Conservation (phyloP, 106 monocot species). For the Dioscorea zingiberensis region DNA sequence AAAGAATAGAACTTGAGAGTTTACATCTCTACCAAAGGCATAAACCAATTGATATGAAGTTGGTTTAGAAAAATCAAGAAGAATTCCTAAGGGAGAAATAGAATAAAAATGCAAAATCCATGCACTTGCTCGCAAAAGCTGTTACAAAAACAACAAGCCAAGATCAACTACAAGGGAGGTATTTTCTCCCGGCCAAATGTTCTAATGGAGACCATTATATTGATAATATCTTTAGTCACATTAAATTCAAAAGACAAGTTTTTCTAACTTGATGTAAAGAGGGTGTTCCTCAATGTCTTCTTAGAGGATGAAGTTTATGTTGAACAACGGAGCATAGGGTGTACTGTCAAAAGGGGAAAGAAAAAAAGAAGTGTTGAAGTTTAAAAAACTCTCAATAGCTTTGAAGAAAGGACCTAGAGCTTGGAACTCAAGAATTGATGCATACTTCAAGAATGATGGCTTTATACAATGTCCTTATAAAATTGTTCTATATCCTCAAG, state of each 20-base stretch:
- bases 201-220: neutral
- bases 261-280: neutral
- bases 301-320: neutral
- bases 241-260: neutral
- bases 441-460: neutral
- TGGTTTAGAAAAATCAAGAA: too few species aligned
- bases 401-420: neutral
- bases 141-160: too few species aligned
- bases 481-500: neutral
- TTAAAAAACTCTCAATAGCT: neutral
- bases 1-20: too few species aligned
- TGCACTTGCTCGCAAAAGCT: too few species aligned
- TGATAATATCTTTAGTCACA: neutral
- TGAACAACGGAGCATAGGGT: neutral
- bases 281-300: neutral
- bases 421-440: neutral
- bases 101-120: too few species aligned
- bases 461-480: conserved; percentile 12
- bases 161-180: too few species aligned
- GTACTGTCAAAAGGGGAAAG: neutral
- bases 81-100: too few species aligned
- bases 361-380: neutral
- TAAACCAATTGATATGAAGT: too few species aligned
- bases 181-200: neutral
- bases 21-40: too few species aligned